A percentile compares a stretch with the other conserved stretches of the same genome.
phyloP scores from a whole-genome alignment of 495 filamentous ascomycete species.

The Aspergillus heteromorphus region DNA sequence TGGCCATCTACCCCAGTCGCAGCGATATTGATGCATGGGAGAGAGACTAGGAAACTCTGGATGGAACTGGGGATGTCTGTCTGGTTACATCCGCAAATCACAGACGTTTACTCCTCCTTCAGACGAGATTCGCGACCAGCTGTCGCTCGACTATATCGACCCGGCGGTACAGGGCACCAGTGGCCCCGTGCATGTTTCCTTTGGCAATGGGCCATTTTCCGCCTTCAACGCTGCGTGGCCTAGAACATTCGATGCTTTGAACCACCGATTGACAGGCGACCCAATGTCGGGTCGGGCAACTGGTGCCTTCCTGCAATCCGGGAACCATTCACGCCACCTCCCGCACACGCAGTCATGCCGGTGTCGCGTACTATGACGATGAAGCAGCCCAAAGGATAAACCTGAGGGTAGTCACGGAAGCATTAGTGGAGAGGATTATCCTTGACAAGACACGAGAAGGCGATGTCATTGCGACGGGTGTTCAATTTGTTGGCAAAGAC shows the following conservation, averaged over 20 bases:
- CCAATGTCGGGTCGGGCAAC: background rate
- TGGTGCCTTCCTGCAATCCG: slow-evolving; percentile 31
- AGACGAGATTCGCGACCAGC: background rate
- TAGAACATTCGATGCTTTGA: background rate
- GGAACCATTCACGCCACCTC: slow-evolving; percentile 38
- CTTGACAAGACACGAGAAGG: slow-evolving; percentile 26
- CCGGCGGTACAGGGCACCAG: background rate
- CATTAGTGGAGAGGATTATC: slow-evolving; percentile 40
- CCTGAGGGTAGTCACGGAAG: slow-evolving; percentile 41
- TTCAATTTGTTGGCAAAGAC: slow-evolving; percentile 23
- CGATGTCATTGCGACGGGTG: slow-evolving; percentile 18
- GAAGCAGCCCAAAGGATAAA: slow-evolving; percentile 35
- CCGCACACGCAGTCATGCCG: slow-evolving; percentile 33
- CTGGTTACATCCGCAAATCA: slow-evolving; percentile 33
- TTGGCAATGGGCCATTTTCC: background rate
- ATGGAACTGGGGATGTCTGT: slow-evolving; percentile 44
- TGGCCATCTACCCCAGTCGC: slow-evolving; percentile 37
- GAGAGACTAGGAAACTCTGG: slow-evolving; percentile 42
- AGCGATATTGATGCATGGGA: slow-evolving; percentile 44
- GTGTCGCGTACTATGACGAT: slow-evolving; percentile 29
- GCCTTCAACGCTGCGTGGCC: background rate
- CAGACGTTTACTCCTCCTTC: slow-evolving; percentile 12
- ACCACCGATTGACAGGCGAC: background rate
- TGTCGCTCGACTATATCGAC: background rate
- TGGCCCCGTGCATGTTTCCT: background rate